These are phyloP conservation scores for Tetracladium maxilliforme DNA, from an alignment of 2,329 filamentous ascomycete species.

Conservation along the genomic window DNA sequence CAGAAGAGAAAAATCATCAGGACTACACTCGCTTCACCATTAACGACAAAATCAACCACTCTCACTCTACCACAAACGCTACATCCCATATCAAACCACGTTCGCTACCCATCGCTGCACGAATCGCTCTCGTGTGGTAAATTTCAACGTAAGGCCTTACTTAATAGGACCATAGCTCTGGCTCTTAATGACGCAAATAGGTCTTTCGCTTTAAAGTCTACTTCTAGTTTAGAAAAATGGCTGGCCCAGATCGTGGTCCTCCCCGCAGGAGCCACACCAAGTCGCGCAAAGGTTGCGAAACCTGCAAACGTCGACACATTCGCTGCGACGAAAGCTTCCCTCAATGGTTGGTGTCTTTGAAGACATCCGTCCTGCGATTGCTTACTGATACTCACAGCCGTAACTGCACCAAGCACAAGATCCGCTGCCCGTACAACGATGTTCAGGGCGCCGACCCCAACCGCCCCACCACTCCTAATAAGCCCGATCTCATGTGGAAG, in stretches of 20 bases:
- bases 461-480: conserved; percentile 43
- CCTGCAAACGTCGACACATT: conserved; percentile 95
- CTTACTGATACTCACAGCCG: conserved; percentile 45
- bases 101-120: no score
- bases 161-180: no score
- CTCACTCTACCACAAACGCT: conserved; percentile 14
- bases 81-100: no score
- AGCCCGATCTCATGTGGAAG: conserved; percentile 67
- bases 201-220: no score
- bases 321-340: conserved; percentile 95
- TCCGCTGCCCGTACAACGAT: conserved; percentile 96
- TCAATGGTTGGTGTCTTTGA: conserved; percentile 57
- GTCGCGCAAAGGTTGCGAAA: conserved; percentile 95
- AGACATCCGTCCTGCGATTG: conserved; percentile 2
- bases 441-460: conserved; percentile 54
- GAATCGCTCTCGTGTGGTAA: no score
- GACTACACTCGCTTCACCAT: no score
- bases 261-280: conserved; percentile 88
- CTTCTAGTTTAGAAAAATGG: no score
- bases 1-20: no score
- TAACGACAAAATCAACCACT: no score
- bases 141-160: no score
- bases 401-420: conserved; percentile 98
- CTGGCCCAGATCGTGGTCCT: conserved; percentile 87
- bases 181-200: no score